Conservation (phyloP, 495 filamentous ascomycete genomes). For the Podospora conica region DNA sequence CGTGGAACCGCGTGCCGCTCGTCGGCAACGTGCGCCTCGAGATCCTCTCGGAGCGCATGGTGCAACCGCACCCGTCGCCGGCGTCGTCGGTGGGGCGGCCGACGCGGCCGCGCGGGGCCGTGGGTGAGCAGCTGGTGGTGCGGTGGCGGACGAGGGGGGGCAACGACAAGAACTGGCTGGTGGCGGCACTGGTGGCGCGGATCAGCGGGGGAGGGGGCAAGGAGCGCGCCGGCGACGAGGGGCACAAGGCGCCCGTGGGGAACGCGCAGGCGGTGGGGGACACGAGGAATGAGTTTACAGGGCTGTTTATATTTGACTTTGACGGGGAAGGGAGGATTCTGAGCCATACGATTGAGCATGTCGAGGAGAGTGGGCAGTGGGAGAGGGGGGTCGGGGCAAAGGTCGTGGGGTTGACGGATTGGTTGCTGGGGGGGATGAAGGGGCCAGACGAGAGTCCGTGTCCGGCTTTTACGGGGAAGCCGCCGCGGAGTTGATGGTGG, state of each 20-base stretch:
- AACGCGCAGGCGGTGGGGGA: constrained; percentile 14
- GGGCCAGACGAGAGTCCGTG: constrained; percentile 25
- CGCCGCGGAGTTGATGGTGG: constrained; percentile 9
- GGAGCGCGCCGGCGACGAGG: background rate
- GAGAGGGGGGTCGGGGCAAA: constrained; percentile 52
- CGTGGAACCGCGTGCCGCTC: constrained; percentile 87
- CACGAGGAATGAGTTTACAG: constrained; percentile 55
- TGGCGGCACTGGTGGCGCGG: constrained; percentile 13
- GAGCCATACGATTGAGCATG: constrained; percentile 90
- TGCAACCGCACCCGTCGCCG: constrained; percentile 28
- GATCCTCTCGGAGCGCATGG: constrained; percentile 82
- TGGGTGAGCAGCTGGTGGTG: constrained; percentile 75
- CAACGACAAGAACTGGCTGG: constrained; percentile 23
- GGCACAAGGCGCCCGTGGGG: constrained; percentile 17
- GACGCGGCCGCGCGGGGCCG: constrained; percentile 33
- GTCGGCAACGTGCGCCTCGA: constrained; percentile 82
- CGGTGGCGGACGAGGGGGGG: constrained; percentile 62
- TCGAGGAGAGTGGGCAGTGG: constrained; percentile 68
- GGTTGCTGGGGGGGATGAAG: constrained; percentile 65
- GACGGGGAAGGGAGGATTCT: constrained; percentile 79
- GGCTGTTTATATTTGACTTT: constrained; percentile 92
- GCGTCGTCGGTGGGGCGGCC: background rate
- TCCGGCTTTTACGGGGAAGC: constrained; percentile 28
- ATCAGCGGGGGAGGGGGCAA: background rate
- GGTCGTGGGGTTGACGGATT: constrained; percentile 82